A percentile compares a stretch with the other conserved stretches of the same genome.
Evolutionary conservation across 176 grass and related monocot genomes (phyloP).

Genomic region (Triticum dicoccoides): DNA sequence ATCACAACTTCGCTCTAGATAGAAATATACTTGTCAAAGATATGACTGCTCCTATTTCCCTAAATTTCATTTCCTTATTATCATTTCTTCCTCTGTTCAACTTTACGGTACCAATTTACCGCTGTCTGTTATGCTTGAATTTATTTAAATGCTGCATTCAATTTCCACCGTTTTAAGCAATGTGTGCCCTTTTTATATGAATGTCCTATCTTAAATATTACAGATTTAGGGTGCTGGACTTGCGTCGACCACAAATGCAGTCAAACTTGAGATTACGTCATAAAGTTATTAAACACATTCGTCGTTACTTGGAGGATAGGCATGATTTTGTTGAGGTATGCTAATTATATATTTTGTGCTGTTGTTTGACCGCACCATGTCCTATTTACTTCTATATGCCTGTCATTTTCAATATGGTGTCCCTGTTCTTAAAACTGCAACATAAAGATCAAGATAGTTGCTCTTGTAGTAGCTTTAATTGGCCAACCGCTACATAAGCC

Average conservation of each 20-base stretch:
- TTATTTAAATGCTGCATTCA: background rate
- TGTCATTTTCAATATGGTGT: background rate
- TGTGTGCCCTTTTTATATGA: background rate
- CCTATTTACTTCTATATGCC: background rate
- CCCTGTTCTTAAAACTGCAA: background rate
- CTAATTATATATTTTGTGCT: slow-evolving; percentile 11
- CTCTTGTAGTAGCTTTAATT: background rate
- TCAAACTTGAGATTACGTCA: slow-evolving; percentile 91
- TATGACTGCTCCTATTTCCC: background rate
- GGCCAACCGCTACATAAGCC: background rate
- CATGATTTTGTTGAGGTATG: slow-evolving; percentile 98
- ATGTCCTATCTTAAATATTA: background rate
- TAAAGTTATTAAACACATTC: slow-evolving; percentile 83
- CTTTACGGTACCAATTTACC: background rate
- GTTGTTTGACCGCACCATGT: background rate
- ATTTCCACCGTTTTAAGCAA: background rate
- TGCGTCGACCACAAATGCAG: slow-evolving; percentile 92
- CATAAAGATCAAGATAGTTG: background rate
- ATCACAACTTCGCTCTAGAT: background rate
- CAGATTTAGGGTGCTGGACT: slow-evolving; percentile 91
- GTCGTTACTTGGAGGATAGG: slow-evolving; percentile 87
- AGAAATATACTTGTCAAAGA: background rate
- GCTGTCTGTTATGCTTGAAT: background rate
- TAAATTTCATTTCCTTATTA: slow-evolving; percentile 7
- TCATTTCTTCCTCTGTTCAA: background rate